Conservation (phyloP, 2,329 filamentous ascomycete species). For the Kalmusia sp. region DNA sequence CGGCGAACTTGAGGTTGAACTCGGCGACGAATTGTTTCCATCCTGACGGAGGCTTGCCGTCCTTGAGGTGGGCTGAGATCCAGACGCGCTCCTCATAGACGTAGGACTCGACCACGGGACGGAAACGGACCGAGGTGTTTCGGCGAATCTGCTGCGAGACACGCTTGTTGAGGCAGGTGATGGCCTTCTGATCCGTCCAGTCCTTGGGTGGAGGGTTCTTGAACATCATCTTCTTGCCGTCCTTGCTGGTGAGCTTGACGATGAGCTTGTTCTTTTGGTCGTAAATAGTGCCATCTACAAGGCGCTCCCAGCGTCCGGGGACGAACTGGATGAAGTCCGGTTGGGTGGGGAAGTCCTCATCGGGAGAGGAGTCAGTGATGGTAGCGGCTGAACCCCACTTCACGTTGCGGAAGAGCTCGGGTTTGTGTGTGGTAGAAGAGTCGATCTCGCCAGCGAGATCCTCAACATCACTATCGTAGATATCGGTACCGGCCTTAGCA, state of each 20-base stretch:
- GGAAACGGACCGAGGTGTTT: constrained; percentile 33
- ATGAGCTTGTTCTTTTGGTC: constrained; percentile 39
- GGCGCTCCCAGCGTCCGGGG: constrained; percentile 34
- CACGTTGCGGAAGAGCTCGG: constrained; percentile 35
- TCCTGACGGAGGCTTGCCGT: constrained; percentile 28
- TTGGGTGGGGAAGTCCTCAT: constrained; percentile 19
- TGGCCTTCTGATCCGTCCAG: constrained; percentile 33
- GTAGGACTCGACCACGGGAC: constrained; percentile 30
- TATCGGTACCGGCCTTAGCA: constrained; percentile 26
- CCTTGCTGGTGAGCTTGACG: constrained; percentile 30
- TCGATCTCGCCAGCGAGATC: constrained; percentile 22
- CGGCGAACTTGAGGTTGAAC: constrained; percentile 33
- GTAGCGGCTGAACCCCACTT: constrained; percentile 27
- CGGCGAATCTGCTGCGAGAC: constrained; percentile 40
- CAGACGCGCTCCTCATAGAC: constrained; percentile 29
- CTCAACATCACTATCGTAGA: constrained; percentile 35
- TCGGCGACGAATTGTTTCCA: constrained; percentile 32
- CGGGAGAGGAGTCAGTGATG: constrained; percentile 19
- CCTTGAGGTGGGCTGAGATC: constrained; percentile 27
- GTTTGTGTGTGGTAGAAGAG: constrained; percentile 23
- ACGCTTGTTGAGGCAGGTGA: constrained; percentile 38
- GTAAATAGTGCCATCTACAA: constrained; percentile 23
- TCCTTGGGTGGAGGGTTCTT: constrained; percentile 35
- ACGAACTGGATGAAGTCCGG: constrained; percentile 35
- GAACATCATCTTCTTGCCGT: constrained; percentile 30